Evolutionary conservation across 371 early-diverging fungal species (phyloP), one percentile per base, ranked within the genome.

Genomic region (Thermomucor indicae-seudaticae): DNA sequence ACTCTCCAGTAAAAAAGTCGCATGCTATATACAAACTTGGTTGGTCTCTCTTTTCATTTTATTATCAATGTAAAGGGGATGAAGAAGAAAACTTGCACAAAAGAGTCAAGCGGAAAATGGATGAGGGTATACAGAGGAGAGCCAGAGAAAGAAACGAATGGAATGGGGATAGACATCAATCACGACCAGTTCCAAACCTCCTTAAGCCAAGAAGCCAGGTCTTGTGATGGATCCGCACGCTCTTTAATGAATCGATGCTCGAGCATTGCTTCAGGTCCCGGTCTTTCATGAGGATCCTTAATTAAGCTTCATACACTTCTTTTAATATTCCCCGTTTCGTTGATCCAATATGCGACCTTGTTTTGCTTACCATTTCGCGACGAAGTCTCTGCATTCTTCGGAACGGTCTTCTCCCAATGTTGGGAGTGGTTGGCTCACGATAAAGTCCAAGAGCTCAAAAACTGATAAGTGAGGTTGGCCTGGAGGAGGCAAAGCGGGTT

Each of bases 391-490:
- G 52, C 92, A 86, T 45, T 89, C 91, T 6, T 51, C 49, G 0
- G 81, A 72, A n/a, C 77, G 72, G 12, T 78, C 70, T 24, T 71
- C 71, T 4, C 90, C 84, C 48, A 96, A 65, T 34, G 75, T 75
- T 6, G 97, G 96, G 10, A 88, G 81, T 0, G 92, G 92, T 64
- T 92, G 90, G 50, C 89, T 84, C 6, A 91, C 91, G 49, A 98
- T 95, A 61, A 86, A 91, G 51, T 92, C 86, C 39, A 97, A 64
- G 27, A 98, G 71, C 62, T 97, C 98, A 60, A 98, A 89, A 5
- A 91, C 84, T 1, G 93, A 81, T 45, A 92, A 62, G 45, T 82
- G 67, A 55, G 60, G 79, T 61, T 67, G 77, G 54, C 59, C 85
- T 51, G 70, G 81, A 10, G 85, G 81, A 30, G 89, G 89, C 49